Percentiles rank a stretch among this genome's conserved stretches.
Evolutionary conservation across 805 yeast genomes (phyloP).

Genomic region (Hyphopichia homilentoma): DNA sequence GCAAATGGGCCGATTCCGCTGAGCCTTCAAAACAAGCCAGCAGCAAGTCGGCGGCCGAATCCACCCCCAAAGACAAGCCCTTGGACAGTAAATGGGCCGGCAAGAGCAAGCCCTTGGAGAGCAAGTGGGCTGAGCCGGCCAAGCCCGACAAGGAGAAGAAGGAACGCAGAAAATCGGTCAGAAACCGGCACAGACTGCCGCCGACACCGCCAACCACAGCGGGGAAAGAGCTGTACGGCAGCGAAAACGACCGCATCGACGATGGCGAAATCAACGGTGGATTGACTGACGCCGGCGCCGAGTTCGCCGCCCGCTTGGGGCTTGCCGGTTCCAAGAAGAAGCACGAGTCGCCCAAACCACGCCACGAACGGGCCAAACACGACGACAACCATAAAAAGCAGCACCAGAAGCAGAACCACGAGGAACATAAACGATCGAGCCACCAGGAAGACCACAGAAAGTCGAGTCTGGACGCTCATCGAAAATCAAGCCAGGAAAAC

Average conservation of each 20-base stretch:
- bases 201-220: background rate
- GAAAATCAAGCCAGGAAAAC: no score
- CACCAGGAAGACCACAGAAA: no score
- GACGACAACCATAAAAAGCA: no score
- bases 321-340: no score
- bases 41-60: background rate
- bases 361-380: no score
- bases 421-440: no score
- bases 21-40: conserved; percentile 2
- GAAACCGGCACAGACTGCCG: background rate
- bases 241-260: no score
- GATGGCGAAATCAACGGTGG: no score
- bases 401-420: no score
- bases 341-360: no score
- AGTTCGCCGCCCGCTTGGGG: conserved; percentile 14
- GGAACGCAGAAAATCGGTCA: background rate
- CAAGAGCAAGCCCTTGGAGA: conserved; percentile 9
- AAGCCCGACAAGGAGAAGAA: no score
- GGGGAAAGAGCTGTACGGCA: background rate
- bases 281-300: conserved; percentile 15
- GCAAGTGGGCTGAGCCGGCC: conserved; percentile 32
- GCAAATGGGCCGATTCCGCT: background rate
- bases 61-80: conserved; percentile 3
- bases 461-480: no score
- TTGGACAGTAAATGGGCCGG: conserved; percentile 35